A percentile compares a stretch with the other conserved stretches of the same genome.
These are phyloP conservation scores for Nepenthes mirabilis DNA, from an alignment of 148 eudicot species.

Conservation along the genomic window DNA sequence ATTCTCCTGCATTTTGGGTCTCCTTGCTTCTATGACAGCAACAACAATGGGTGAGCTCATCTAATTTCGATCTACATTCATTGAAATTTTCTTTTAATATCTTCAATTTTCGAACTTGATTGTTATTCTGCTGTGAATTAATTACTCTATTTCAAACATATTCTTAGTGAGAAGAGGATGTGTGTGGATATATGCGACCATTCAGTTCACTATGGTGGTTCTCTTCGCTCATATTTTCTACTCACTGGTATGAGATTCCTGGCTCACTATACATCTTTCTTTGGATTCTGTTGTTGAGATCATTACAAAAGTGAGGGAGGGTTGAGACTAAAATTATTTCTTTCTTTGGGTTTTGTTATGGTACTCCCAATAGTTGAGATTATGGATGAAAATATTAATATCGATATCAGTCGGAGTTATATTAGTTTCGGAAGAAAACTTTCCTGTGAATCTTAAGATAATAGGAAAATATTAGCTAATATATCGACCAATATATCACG, in stretches of 20 bases:
- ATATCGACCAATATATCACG: too few relatives aligned
- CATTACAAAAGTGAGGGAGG: too few relatives aligned
- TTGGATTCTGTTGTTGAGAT: background rate
- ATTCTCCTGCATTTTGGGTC: slow-evolving; percentile 91
- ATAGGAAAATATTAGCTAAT: too few relatives aligned
- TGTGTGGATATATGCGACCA: slow-evolving; percentile 74
- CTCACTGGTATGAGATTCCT: slow-evolving; percentile 40
- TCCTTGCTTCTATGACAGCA: slow-evolving; percentile 88
- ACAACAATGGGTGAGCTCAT: slow-evolving; percentile 73
- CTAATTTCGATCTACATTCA: slow-evolving; percentile 1
- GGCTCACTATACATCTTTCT: background rate
- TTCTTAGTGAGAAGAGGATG: slow-evolving; percentile 51
- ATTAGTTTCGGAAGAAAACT: background rate
- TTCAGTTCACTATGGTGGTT: slow-evolving; percentile 64
- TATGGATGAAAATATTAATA: background rate
- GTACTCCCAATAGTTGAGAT: too few relatives aligned
- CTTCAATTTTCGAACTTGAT: background rate
- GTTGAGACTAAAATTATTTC: too few relatives aligned
- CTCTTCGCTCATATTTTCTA: slow-evolving; percentile 58
- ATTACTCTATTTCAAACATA: slow-evolving; percentile 6
- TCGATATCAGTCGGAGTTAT: background rate
- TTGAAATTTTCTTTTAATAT: background rate
- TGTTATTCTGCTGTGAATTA: background rate
- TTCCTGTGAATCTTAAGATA: background rate
- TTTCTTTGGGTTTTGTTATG: too few relatives aligned